Evolutionary conservation across 257 asterid genomes (phyloP), one percentile per base, ranked within the genome.

Genomic region (Gardenia jasminoides): DNA sequence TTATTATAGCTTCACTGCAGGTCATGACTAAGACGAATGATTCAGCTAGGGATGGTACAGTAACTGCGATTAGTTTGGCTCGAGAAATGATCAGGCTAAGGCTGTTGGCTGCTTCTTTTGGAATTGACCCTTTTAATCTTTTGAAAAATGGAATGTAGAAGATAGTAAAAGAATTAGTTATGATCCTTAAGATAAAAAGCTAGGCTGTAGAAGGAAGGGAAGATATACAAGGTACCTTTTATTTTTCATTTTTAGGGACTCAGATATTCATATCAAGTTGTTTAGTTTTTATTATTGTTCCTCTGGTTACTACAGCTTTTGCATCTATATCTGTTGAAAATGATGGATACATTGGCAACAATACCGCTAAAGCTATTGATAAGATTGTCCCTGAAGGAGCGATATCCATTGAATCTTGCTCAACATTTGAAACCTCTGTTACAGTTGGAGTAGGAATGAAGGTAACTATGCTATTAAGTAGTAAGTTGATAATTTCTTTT

Each of bases 391-490:
- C 94, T 12, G 95, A 96, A 88, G 98, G 99, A 80, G 87, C 92
- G 0, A 87, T 96, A 80, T 85, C 89, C 39, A 83, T 96, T 70
- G 99, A 92, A 83, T 84, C 96, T 70, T 93, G 98, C 66, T 88
- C 90, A n/a, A 88, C 99, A 30, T 83, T 88, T 64, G 97, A 93
- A 85, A 93, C 97, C 48, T 85, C 84, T 71, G 90, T 93, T 83
- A 79, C 74, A 48, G 84, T 96, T 82, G 99, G 93, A 88, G 98
- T 92, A 85, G 99, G 99, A 87, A 92, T 96, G 99, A 93, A 93
- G 97, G 99, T 96, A 84, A 82, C 78, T 67, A 61, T 11, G 73
- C 44, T 15, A 65, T 74, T 24, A 15, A 36, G 36, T 61, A 56
- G 62, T 44, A 7, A 7, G 46, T 16, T 44, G 46, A 62, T 74